These are phyloP conservation scores for Epichloe gansuensis DNA, from an alignment of 2,329 filamentous ascomycete species.

Conservation along the genomic window DNA sequence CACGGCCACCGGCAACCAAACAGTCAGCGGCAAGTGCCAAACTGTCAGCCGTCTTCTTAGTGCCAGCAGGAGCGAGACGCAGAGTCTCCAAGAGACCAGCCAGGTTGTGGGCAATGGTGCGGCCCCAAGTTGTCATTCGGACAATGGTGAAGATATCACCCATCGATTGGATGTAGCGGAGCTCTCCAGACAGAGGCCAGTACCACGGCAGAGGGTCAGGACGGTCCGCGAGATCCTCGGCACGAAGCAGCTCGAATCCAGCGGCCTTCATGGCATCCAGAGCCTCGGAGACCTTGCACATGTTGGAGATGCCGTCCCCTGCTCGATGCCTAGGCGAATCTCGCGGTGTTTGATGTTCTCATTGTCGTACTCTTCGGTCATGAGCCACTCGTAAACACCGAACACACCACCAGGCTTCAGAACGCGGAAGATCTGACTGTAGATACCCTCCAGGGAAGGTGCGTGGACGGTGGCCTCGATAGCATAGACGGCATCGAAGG, in stretches of 20 bases:
- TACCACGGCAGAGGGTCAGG: conserved; percentile 79
- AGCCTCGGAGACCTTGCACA: conserved; percentile 78
- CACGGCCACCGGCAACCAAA: conserved; percentile 71
- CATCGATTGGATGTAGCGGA: conserved; percentile 69
- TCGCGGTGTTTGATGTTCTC: conserved; percentile 74
- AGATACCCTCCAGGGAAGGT: conserved; percentile 79
- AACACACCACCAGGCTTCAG: conserved; percentile 93
- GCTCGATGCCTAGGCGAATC: conserved; percentile 89
- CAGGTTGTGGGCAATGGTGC: conserved; percentile 62
- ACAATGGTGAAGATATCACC: conserved; percentile 73
- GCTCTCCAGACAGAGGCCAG: conserved; percentile 77
- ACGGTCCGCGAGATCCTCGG: conserved; percentile 77
- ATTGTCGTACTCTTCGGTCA: conserved; percentile 93
- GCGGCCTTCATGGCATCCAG: conserved; percentile 73
- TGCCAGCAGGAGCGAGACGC: conserved; percentile 65
- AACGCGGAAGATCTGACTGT: conserved; percentile 87
- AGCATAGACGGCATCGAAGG: conserved; percentile 89
- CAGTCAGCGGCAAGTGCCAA: conserved; percentile 72
- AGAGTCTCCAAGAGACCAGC: conserved; percentile 66
- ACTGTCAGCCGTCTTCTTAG: conserved; percentile 90
- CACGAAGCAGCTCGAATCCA: conserved; percentile 70
- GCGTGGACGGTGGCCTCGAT: conserved; percentile 97
- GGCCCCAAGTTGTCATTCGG: conserved; percentile 79
- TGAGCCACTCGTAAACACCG: conserved; percentile 97
- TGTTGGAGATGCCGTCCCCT: conserved; percentile 94